These are phyloP conservation scores for Eutreptiella sp. DNA, from an alignment of 208 protist species.

Conservation along the genomic window DNA sequence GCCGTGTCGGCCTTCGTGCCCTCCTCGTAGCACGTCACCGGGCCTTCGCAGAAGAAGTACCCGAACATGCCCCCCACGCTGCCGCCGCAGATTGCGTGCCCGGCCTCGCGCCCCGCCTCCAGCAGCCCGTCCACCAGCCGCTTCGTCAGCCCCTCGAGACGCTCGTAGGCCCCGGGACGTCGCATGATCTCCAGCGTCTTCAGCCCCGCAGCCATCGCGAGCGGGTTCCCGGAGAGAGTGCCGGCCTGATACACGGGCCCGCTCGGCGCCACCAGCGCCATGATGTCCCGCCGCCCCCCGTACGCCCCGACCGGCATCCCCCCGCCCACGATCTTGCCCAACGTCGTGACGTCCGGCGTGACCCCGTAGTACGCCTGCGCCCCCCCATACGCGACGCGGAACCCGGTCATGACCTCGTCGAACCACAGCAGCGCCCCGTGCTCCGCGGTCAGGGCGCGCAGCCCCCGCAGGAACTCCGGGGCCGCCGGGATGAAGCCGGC, in stretches of 20 bases:
- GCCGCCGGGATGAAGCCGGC: conserved; percentile 38
- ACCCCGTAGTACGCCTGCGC: conserved; percentile 37
- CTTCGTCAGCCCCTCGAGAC: conserved; percentile 5
- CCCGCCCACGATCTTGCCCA: conserved; percentile 44
- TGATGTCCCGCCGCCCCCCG: conserved; percentile 37
- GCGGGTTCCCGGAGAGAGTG: conserved; percentile 43
- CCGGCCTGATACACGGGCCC: conserved; percentile 45
- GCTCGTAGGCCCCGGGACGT: conserved; percentile 13
- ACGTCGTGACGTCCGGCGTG: conserved; percentile 39
- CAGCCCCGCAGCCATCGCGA: conserved; percentile 39
- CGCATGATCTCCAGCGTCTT: conserved; percentile 37
- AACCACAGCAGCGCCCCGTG: conserved; percentile 38
- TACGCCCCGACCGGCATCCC: conserved; percentile 45
- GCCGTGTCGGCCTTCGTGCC: conserved; percentile 32
- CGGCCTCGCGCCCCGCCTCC: conserved; percentile 25
- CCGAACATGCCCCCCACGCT: conserved; percentile 39
- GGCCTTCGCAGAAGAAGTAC: conserved; percentile 38
- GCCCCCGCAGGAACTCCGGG: conserved; percentile 33
- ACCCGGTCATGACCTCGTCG: conserved; percentile 45
- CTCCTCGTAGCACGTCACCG: conserved; percentile 32
- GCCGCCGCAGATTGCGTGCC: conserved; percentile 35
- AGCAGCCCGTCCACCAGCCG: conserved; percentile 40
- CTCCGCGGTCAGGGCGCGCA: conserved; percentile 31
- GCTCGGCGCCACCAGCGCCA: conserved; percentile 44
- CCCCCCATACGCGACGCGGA: conserved; percentile 41